Evolutionary conservation across 306 rosid species (phyloP).

Genomic region (Astragalus glycyphyllos): DNA sequence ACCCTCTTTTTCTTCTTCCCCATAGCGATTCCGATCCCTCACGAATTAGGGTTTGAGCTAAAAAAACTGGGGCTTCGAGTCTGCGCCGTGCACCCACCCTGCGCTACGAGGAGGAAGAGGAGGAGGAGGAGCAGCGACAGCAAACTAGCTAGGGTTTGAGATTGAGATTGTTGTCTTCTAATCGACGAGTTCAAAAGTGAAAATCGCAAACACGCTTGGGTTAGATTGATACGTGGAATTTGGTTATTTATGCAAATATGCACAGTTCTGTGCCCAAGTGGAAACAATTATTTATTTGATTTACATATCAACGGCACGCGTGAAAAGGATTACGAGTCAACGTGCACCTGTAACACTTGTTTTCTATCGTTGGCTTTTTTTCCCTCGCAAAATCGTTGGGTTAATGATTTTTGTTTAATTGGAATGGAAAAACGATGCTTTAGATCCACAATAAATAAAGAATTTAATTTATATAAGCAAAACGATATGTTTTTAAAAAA

Average conservation of each 20-base stretch:
- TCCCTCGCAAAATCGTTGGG: too few species aligned
- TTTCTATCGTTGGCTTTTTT: too few species aligned
- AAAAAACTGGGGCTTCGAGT: slow-evolving; percentile 5
- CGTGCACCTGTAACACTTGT: too few species aligned
- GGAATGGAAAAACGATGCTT: too few species aligned
- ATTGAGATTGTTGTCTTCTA: neutral
- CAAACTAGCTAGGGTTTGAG: slow-evolving; percentile 36
- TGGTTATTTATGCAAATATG: neutral
- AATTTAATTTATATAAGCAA: too few species aligned
- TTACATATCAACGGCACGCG: too few species aligned
- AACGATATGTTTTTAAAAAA: too few species aligned
- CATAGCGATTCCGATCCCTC: slow-evolving; percentile 36
- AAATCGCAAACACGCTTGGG: neutral
- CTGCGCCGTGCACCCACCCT: slow-evolving; percentile 5
- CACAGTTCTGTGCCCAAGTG: neutral
- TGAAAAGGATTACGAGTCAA: too few species aligned
- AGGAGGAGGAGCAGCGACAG: slow-evolving; percentile 25
- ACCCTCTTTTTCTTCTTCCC: slow-evolving; percentile 99
- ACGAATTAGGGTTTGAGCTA: slow-evolving; percentile 1
- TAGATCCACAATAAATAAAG: too few species aligned
- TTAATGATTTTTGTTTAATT: too few species aligned
- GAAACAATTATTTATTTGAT: neutral
- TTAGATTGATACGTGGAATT: neutral
- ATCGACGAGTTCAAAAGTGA: neutral
- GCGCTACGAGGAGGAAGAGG: slow-evolving; percentile 22